These are phyloP conservation scores for Hericium erinaceus DNA, from an alignment of 768 basidiomycete genomes.

Conservation along the genomic window DNA sequence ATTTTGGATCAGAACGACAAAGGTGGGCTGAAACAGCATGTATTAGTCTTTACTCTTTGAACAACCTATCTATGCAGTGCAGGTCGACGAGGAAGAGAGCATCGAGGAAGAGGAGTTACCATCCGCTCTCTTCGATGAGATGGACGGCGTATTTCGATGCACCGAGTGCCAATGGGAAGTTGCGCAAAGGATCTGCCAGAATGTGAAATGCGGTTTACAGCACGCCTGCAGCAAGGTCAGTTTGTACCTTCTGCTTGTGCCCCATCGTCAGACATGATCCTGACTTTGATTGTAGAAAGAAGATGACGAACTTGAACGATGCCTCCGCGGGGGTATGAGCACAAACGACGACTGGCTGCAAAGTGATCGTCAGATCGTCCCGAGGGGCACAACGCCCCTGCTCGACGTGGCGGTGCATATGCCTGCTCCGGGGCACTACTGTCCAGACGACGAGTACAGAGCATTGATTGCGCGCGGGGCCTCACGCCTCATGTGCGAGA, in stretches of 20 bases:
- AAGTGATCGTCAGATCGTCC: background rate
- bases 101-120: too few species aligned
- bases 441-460: background rate
- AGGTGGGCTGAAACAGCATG: too few species aligned
- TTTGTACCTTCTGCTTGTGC: background rate
- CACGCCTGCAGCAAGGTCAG: background rate
- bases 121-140: too few species aligned
- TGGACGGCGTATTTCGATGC: too few species aligned
- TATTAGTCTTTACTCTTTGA: too few species aligned
- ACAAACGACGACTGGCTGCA: background rate
- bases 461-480: constrained; percentile 8
- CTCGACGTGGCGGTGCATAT: background rate
- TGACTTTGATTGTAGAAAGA: background rate
- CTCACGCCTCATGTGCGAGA: constrained; percentile 28
- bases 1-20: too few species aligned
- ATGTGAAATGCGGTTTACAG: too few species aligned
- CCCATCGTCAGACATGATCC: background rate
- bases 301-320: background rate
- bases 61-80: too few species aligned
- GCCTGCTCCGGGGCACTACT: background rate
- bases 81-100: too few species aligned
- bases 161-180: too few species aligned
- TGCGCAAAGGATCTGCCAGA: too few species aligned
- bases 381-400: background rate
- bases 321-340: background rate